Base-by-base conservation (phyloP, 2,329 filamentous ascomycete genomes). In the Ceratocystis eucalypticola region DNA sequence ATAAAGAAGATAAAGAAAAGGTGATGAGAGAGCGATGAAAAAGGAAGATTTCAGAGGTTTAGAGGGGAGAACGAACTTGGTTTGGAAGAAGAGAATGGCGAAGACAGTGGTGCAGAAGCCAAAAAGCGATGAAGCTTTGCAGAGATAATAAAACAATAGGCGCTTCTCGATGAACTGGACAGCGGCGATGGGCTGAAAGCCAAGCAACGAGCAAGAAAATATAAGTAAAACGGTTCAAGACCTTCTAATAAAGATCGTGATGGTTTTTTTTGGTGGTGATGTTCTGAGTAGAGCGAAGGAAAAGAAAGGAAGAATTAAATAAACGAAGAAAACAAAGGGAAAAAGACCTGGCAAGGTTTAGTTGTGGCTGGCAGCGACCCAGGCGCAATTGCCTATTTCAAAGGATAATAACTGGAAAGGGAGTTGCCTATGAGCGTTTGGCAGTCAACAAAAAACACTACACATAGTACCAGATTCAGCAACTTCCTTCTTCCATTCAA, bases 61-160 rank as follows among this genome's bases (percentile, higher is more conserved):
- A 50, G 53, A 62, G 61, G 66, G 68, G 64, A 65, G 46, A 61
- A 66, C 66, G 66, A 69, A 67, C 66, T 41, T 66, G 65, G 55
- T 65, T 68, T 30, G 62, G 48, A 63, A 33, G 25, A 57, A 28
- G 25, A 57, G 41, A 62, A 61, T 30, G 57, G 37, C 33, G 55
- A 61, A n/a, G 22, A 33, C 37, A 33, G 33, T 46, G 62, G 33
- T 45, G 63, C 46, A 17, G 50, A 57, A 41, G 37, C 48, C n/a
- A n/a, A 57, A 57, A 57, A 22, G 25, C 53, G 20, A 57, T 22
- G 12, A n/a, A 22, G 22, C 15, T 28, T 57, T 28, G 53, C 25
- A 57, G n/a, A 57, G 50, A 55, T 5, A 22, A 55, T 10, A 57
- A 57, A 57, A 17, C 10, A 30, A 57, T 12, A 33, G 22, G 15